Conservation (phyloP, 352 stramenopile genomes). For the Phytophthora kernoviae region DNA sequence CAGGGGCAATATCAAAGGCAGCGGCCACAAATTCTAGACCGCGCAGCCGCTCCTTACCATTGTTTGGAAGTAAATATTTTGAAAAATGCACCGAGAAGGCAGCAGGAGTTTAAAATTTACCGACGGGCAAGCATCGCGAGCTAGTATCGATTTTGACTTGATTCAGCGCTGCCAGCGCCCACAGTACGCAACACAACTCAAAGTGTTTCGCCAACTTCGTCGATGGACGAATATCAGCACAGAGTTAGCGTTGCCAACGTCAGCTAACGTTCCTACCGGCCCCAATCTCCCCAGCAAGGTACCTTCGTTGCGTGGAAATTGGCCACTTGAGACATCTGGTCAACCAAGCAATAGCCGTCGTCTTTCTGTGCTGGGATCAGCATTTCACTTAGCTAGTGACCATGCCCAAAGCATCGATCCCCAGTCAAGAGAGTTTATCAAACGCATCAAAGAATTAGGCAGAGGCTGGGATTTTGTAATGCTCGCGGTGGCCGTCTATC, state of each 20-base stretch:
- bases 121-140: conserved; percentile 7
- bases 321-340: conserved; percentile 11
- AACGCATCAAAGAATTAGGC: conserved; percentile 40
- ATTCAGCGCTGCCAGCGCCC: conserved; percentile 63
- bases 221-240: conserved; percentile 32
- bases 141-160: conserved; percentile 60
- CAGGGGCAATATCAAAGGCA: background rate
- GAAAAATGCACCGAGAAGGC: conserved; percentile 6
- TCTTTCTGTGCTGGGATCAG: background rate
- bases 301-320: conserved; percentile 12
- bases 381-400: conserved; percentile 21
- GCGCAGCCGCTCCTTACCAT: conserved; percentile 54
- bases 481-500: conserved; percentile 52
- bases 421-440: conserved; percentile 43
- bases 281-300: conserved; percentile 2
- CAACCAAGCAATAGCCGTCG: conserved; percentile 16
- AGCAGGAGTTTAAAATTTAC: conserved; percentile 2
- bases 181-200: conserved; percentile 58
- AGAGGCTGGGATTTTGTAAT: conserved; percentile 60
- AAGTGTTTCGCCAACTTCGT: conserved; percentile 45
- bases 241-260: background rate
- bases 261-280: background rate
- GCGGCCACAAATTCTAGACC: conserved; percentile 3
- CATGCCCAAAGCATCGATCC: conserved; percentile 18
- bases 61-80: conserved; percentile 55